Evolutionary conservation across 2,329 filamentous ascomycete genomes (phyloP).

Genomic region (Aureobasidium namibiae): DNA sequence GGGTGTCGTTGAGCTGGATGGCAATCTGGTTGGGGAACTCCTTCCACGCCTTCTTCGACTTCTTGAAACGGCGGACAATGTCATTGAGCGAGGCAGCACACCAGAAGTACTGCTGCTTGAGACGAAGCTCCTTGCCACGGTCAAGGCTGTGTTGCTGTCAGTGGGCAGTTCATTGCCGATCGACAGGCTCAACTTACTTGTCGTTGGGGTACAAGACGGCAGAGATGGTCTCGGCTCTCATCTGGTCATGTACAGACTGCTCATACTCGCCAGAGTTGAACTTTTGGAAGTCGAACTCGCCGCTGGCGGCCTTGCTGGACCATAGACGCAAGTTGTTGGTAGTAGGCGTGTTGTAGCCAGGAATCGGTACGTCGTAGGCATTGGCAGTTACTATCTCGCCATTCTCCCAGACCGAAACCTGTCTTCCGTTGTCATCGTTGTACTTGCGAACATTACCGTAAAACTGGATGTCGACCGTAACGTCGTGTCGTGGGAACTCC

Average conservation of each 20-base stretch:
- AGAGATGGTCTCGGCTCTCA: conserved; percentile 97
- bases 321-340: conserved; percentile 96
- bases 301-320: conserved; percentile 94
- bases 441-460: conserved; percentile 75
- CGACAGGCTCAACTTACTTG: neutral
- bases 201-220: conserved; percentile 88
- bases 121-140: conserved; percentile 86
- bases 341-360: conserved; percentile 78
- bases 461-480: conserved; percentile 95
- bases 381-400: conserved; percentile 88
- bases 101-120: conserved; percentile 99
- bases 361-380: conserved; percentile 81
- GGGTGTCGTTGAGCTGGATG: conserved; percentile 96
- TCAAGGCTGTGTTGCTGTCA: conserved; percentile 67
- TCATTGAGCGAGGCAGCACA: conserved; percentile 93
- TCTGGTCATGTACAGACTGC: conserved; percentile 94
- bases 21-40: conserved; percentile 93
- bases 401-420: conserved; percentile 72
- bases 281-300: conserved; percentile 98
- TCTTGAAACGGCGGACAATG: conserved; percentile 97
- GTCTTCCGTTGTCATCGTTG: conserved; percentile 67
- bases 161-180: neutral
- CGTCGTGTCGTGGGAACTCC: conserved; percentile 94
- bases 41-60: conserved; percentile 81
- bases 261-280: conserved; percentile 99